Evolutionary conservation across 345 rosid species (phyloP), one percentile per base, ranked within the genome.

Genomic region (Carallia brachiata): DNA sequence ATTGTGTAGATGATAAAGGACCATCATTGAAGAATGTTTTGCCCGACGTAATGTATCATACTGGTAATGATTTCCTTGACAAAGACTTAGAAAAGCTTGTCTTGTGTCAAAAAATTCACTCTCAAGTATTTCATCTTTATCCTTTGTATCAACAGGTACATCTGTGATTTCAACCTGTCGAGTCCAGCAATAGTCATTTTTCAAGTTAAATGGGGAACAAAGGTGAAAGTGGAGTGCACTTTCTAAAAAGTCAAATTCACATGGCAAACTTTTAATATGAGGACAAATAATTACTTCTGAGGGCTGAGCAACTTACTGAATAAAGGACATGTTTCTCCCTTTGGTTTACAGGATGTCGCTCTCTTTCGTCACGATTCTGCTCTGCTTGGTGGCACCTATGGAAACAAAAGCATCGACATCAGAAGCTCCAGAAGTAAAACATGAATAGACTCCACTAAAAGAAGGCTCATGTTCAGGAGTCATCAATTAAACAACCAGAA

Each of bases 51-150:
- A 70, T 55, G 98, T 96, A 71, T 96, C 99, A 82, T 92, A 96
- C 76, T 96, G 99, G 80, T 96, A 96, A 83, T 96, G 99, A 80
- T 96, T 96, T 69, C 96, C 99, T 80, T 96, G 97, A 80, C 99
- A 96, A 52, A 96, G 92, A 88, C 98, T 96, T 79, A 96, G 79
- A 79, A 96, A 96, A 67, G 98, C 97, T 76, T 96, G 98, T 74
- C 99, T 92, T 15, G 98, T 92, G 63, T 96, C 98, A 66, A 96
- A 96, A 79, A 92, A 90, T 71, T 96, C 98, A 76, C 96, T 90
- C 83, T 96, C 98, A 39, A 96, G 97, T 74, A 96, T 92, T 79
- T 92, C 99, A 77, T 96, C 99, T 84, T 71, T 85, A 80, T 96
- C 99, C 79, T 83, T 92, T 31, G 96, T 92, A 70, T 96, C 99